Base-by-base conservation (phyloP, 2,329 filamentous ascomycete species). In the Xylariaceae sp. region DNA sequence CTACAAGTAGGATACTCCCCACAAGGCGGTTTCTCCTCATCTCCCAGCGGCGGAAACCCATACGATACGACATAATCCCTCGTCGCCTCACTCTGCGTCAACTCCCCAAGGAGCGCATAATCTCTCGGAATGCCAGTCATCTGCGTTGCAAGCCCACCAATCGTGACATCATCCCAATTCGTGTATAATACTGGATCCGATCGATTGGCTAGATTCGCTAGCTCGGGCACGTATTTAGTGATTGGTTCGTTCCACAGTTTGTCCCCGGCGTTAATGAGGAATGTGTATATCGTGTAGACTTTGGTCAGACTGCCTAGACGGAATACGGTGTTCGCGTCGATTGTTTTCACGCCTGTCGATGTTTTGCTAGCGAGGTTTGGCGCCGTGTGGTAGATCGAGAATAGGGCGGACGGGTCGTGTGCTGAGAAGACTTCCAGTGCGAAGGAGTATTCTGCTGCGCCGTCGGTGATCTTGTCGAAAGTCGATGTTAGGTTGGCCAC, bases 301-400 rank as follows among this genome's bases (percentile, higher is more conserved):
- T 76, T 77, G 1, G 72, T 74, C 28, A 73, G 48, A 44, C 73
- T 76, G 1, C 68, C 73, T 14, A 75, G 63, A 10, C 74, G 69
- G 55, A 74, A 76, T 2, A 76, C 66, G 0, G 70, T 74, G 50
- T 77, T 62, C 7, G 66, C 65, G 31, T 72, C 66, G 3, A 77
- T 64, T 2, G 60, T 60, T 9, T 55, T 65, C 7, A 70, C 66
- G 1, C 71, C 70, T 9, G 63, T 60, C 4, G 65, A 60, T 14
- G 58, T 60, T 19, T 59, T 54, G 19, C 46, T 56, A 31, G 48
- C 58, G 13, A 69, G 57, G 7, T 56, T 58, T 10, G 66, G 64
- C n/a, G 68, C 66, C 6, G 68, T 70, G 48, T 71, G 67, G 18
- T 68, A 67, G 19, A 70, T 67, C 6, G 65, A 60, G 45, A 67